Percentiles rank a stretch among this genome's conserved stretches.
Evolutionary conservation across 495 filamentous ascomycete species (phyloP).

Genomic region (Aspergillus panamensis): DNA sequence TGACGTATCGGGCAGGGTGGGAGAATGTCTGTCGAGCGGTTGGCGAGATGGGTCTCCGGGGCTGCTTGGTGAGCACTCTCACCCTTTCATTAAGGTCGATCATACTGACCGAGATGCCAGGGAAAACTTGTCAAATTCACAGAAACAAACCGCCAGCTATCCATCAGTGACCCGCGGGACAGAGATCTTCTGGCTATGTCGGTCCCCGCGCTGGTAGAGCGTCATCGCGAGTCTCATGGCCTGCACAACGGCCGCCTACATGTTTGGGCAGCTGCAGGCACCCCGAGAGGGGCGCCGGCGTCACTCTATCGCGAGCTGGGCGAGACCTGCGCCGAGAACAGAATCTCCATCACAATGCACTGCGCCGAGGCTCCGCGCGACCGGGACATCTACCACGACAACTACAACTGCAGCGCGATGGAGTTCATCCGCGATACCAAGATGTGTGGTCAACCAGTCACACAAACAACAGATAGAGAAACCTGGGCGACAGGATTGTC

Average conservation of each 20-base stretch:
- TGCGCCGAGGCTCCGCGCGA: constrained; percentile 39
- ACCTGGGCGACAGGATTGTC: background rate
- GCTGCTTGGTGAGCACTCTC: constrained; percentile 31
- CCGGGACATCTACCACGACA: constrained; percentile 35
- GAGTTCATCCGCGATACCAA: constrained; percentile 12
- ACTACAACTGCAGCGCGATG: constrained; percentile 15
- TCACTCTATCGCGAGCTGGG: constrained; percentile 23
- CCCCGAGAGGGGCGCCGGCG: constrained; percentile 35
- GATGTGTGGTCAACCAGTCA: constrained; percentile 26
- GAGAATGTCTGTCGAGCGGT: constrained; percentile 37
- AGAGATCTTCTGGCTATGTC: constrained; percentile 31
- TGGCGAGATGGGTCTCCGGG: constrained; percentile 41
- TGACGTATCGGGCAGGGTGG: constrained; percentile 39
- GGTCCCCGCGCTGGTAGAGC: constrained; percentile 19
- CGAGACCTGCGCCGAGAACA: constrained; percentile 31
- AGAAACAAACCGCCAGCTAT: constrained; percentile 29
- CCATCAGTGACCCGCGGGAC: constrained; percentile 35
- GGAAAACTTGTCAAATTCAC: constrained; percentile 37
- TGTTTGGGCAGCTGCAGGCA: constrained; percentile 45
- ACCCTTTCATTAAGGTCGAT: background rate
- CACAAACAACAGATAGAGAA: background rate
- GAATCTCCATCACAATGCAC: constrained; percentile 42
- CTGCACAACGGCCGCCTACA: constrained; percentile 34
- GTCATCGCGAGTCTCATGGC: constrained; percentile 28
- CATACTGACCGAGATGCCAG: constrained; percentile 8